A percentile compares a stretch with the other conserved stretches of the same genome.
These are phyloP conservation scores for Pyrenophora teres DNA, from an alignment of 2,329 filamentous ascomycete species.

Conservation along the genomic window DNA sequence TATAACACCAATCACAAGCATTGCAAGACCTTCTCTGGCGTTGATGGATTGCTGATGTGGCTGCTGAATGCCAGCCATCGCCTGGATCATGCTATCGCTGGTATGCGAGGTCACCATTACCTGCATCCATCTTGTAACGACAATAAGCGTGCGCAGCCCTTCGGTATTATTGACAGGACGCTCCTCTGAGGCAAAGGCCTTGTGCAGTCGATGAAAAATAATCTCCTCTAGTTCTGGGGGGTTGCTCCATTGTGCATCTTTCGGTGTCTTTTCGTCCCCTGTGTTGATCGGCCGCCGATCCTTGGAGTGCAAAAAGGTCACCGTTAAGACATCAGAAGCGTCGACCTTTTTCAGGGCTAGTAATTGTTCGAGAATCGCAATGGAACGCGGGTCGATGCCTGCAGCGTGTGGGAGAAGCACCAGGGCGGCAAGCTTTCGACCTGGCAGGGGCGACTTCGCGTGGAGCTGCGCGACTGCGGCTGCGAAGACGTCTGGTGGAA, in stretches of 20 bases:
- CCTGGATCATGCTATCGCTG: constrained; percentile 47
- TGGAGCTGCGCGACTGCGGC: constrained; percentile 40
- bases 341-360: constrained; percentile 41
- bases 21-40: constrained; percentile 66
- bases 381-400: constrained; percentile 42
- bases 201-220: constrained; percentile 45
- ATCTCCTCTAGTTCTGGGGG: constrained; percentile 47
- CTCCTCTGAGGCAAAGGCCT: constrained; percentile 41
- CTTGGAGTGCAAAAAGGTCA: constrained; percentile 43
- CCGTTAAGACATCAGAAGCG: constrained; percentile 41
- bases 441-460: constrained; percentile 41
- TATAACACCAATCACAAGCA: constrained; percentile 65
- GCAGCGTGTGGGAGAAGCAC: constrained; percentile 40
- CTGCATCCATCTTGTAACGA: constrained; percentile 47
- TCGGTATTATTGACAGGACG: constrained; percentile 40
- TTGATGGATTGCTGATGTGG: constrained; percentile 63
- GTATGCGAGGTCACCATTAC: constrained; percentile 47
- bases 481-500: constrained; percentile 42
- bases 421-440: constrained; percentile 42
- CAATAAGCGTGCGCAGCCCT: constrained; percentile 35
- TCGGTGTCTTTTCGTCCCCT: constrained; percentile 23
- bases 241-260: constrained; percentile 37
- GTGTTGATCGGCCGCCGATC: constrained; percentile 35
- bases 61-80: constrained; percentile 50
- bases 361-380: constrained; percentile 43